Evolutionary conservation across 768 basidiomycete species (phyloP), one percentile per base, ranked within the genome.

Genomic region (Paxillus involutus): DNA sequence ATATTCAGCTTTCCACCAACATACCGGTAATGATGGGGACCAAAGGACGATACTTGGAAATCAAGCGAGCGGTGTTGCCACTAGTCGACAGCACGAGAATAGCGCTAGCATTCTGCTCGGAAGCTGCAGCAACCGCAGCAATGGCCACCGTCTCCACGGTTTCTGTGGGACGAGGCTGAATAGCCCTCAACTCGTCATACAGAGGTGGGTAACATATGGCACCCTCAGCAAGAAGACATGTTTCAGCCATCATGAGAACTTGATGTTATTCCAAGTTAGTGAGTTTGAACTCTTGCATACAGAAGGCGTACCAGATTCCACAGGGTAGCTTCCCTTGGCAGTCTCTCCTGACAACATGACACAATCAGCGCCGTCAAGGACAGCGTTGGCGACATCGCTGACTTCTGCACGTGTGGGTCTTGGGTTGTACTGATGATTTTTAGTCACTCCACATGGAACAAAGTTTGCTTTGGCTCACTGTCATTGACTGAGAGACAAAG

Each of bases 171-270:
- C 91, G 86, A 53, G 84, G 79, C 56, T 93, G 89, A 59, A 89
- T 80, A 39, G 79, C 72, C 55, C 85, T 84, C 58, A 98, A 77
- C 63, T 96, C 93, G 66, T 97, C 91, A 68, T 91, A 98, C 48
- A 98, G 77, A 54, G 94, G 91, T 40, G 92, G 91, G 69, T 98
- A 95, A 78, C 91, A 94, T 73, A 96, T 92, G 33, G 96, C 89
- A 44, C 89, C 83, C 75, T 99, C 97, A 53, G 97, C 96, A 59
- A 99, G 88, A 65, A 94, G 81, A 71, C 96, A 98, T 3, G 95
- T 98, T 80, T 99, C 97, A 49, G 96, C 97, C 97, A 99, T 99
- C 96, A 98, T 96, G 63, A 94, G 82, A 60, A 99, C 95, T 92
- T 60, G 24, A 13, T 50, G 44, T 47, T 24, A 36, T 21, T 37